Evolutionary conservation across 345 rosid species (phyloP).

Genomic region (Bruguiera parviflora): DNA sequence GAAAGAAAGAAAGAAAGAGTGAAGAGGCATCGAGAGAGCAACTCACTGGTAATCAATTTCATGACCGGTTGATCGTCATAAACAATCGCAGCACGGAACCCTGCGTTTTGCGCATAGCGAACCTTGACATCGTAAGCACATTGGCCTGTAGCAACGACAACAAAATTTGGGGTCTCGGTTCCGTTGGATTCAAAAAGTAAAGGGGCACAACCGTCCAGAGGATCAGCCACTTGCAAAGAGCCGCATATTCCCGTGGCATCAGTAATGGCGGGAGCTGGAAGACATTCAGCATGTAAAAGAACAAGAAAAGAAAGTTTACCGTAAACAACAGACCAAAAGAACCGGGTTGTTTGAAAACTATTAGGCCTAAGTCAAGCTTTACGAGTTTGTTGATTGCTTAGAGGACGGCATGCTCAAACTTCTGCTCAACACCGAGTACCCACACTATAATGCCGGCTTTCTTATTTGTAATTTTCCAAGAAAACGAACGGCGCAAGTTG

Average conservation of each 20-base stretch:
- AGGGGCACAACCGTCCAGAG: conserved; percentile 54
- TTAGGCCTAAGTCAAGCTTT: too few species aligned
- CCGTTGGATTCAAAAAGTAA: conserved; percentile 27
- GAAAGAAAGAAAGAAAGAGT: neutral
- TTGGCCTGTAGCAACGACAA: conserved; percentile 52
- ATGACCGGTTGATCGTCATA: conserved; percentile 44
- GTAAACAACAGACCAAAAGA: neutral
- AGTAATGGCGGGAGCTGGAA: conserved; percentile 38
- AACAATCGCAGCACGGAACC: conserved; percentile 59
- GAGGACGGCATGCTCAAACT: too few species aligned
- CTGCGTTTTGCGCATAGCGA: conserved; percentile 46
- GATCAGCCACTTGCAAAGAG: conserved; percentile 55
- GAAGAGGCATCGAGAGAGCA: neutral
- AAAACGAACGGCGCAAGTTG: conserved; percentile 11
- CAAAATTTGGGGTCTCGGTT: conserved; percentile 37
- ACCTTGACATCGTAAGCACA: conserved; percentile 70
- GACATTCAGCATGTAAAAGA: neutral
- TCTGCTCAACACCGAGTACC: too few species aligned
- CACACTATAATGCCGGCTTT: too few species aligned
- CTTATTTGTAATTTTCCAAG: conserved; percentile 9
- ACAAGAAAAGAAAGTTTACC: neutral
- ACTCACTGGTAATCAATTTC: conserved; percentile 65
- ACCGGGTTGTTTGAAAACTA: too few species aligned
- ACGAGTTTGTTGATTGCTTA: too few species aligned
- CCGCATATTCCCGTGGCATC: conserved; percentile 49